Base-by-base conservation (phyloP, 345 rosid species). In the Nasturtium officinale region DNA sequence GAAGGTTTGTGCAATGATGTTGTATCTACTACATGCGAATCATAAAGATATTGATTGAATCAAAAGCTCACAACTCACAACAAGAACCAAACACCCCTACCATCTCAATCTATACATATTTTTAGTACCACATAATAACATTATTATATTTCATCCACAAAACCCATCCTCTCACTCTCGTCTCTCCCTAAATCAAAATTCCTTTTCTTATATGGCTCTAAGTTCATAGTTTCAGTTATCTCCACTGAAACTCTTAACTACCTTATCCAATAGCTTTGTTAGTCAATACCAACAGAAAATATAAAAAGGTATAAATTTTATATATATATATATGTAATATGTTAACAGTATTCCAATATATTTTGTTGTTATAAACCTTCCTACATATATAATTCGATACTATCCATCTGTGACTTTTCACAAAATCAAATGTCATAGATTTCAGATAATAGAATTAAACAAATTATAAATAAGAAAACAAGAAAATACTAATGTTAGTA, bases 1-100 rank as follows among this genome's bases (percentile, higher is more conserved):
- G 60, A 25, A 69, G 65, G 60, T 63, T 72, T 64, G 80, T 72
- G 76, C 63, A 77, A 71, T 71, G 69, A 65, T 65, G 64, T 59
- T 50, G 21, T 43, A 52, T 17, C 64, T 43, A 68, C 76, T 58
- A 65, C 76, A 71, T 65, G 80, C 75, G 42, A 29, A 43, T 52
- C 63, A 29, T 70, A 42, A 61, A 20, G 13, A 58, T 29, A 75
- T 60, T 47, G 9, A 47, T 47, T 48, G 7, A 54, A 75, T 61
- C 33, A 62, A 76, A 76, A 33, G 63, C 25, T 69, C 70, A 75
- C 67, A 76, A 53, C 35, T 61, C 70, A 63, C 42, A 68, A 60
- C 63, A 67, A 67, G 57, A 67, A 46, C 71, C 46, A 54, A 37
- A 70, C 76, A 76, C 71, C 53, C 80, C 29, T 68, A 52, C 61